phyloP scores from a whole-genome alignment of 257 asterid species.

The Capsicum rhomboideum region DNA sequence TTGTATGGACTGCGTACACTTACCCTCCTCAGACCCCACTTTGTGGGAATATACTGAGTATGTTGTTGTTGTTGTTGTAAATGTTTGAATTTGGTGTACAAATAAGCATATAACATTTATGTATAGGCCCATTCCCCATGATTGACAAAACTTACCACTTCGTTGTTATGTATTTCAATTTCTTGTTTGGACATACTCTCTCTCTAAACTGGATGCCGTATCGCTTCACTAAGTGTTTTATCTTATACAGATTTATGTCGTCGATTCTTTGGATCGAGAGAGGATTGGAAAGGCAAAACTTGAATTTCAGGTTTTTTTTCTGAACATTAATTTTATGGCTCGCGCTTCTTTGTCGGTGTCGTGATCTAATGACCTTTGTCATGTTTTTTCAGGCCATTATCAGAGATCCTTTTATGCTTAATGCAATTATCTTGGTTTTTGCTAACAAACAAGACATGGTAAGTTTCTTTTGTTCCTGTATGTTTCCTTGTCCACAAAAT shows the following conservation, averaged over 20 bases:
- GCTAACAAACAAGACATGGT: slow-evolving; percentile 99
- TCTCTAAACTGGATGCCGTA: neutral
- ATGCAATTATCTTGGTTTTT: slow-evolving; percentile 86
- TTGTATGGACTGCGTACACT: no score
- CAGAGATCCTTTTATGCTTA: slow-evolving; percentile 89
- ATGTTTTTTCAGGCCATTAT: slow-evolving; percentile 62
- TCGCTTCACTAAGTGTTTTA: neutral
- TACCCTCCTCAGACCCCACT: no score
- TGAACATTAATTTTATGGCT: slow-evolving; percentile 7
- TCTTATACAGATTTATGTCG: slow-evolving; percentile 73
- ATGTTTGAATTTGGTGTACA: neutral
- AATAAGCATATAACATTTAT: neutral
- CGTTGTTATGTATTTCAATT: neutral
- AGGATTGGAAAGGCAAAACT: slow-evolving; percentile 74
- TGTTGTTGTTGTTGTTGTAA: no score
- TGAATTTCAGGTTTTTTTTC: slow-evolving; percentile 75
- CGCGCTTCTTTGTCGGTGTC: slow-evolving; percentile 4
- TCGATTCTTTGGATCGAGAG: slow-evolving; percentile 92
- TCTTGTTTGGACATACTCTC: neutral
- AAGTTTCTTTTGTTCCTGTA: slow-evolving; percentile 11
- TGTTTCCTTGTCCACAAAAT: neutral
- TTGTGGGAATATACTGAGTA: no score
- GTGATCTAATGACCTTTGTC: slow-evolving; percentile 8
- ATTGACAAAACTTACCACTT: neutral
- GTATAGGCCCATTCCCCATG: neutral